These are phyloP conservation scores for Adansonia rubrostipa DNA, from an alignment of 441 rosid species.

Conservation along the genomic window DNA sequence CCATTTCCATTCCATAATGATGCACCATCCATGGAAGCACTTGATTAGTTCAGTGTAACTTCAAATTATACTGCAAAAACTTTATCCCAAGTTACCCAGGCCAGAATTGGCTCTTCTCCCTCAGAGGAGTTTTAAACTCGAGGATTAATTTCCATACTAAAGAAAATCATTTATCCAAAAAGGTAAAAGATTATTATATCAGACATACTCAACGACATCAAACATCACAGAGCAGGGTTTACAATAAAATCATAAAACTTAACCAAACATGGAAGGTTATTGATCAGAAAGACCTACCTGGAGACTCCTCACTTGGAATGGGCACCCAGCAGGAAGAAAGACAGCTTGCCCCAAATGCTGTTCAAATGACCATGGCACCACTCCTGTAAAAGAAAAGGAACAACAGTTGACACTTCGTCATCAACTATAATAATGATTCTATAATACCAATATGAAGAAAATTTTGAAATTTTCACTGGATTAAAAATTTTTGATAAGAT, in stretches of 20 bases:
- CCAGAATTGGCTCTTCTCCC: not conserved
- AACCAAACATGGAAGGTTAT: slow-evolving; percentile 2
- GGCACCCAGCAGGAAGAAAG: slow-evolving; percentile 96
- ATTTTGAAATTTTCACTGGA: not conserved
- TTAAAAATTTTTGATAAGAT: not conserved
- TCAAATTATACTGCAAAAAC: not conserved
- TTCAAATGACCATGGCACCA: slow-evolving; percentile 92
- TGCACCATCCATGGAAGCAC: not conserved
- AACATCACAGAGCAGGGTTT: slow-evolving; percentile 17
- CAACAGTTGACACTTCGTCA: not conserved
- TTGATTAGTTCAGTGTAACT: not conserved
- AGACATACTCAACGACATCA: not conserved
- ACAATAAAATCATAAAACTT: not conserved
- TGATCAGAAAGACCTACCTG: slow-evolving; percentile 51
- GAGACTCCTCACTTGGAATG: slow-evolving; percentile 80
- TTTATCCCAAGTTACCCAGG: not conserved
- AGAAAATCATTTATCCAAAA: not conserved
- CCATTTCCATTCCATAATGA: not conserved
- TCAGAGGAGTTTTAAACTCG: not conserved
- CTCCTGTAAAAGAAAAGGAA: slow-evolving; percentile 50
- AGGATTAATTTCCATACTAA: not conserved
- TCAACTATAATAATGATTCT: not conserved
- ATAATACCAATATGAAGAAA: slow-evolving; percentile 1
- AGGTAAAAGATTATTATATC: not conserved
- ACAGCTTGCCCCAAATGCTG: slow-evolving; percentile 85